Base-by-base conservation (phyloP, 306 rosid genomes). In the Rosa persica region DNA sequence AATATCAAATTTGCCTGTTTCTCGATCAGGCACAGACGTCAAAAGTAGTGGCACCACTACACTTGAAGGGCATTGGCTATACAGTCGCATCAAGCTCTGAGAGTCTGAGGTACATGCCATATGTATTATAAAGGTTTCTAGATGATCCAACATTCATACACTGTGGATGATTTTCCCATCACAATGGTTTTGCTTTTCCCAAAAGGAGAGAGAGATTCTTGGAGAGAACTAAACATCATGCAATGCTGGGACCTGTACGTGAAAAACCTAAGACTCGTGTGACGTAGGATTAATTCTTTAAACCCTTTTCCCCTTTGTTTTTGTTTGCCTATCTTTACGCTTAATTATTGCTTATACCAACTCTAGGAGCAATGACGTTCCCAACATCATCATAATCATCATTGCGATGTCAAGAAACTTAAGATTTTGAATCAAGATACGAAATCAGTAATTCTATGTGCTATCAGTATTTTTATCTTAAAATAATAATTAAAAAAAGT, bases 41-140 rank as follows among this genome's bases (percentile, higher is more conserved):
- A 78, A 78, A 55, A 69, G 67, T 6, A 43, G n/a, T 10, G 36
- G 44, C 34, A 34, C 64, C 43, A 71, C n/a, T 30, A n/a, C 12
- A 60, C 43, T 43, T 40, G 12, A 7, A 58, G 51, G 16, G 38
- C 5, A 57, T 42, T 58, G 57, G 64, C 58, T 46, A 6, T 57
- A 8, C 62, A 12, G 38, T 70, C 51, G 64, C 76, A 47, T 79
- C 76, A 70, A 70, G 34, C 76, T 70, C 15, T 27, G n/a, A 68
- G 23, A 22, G 70, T 70, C 15, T 27, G n/a, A 68, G 23, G 72
- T 8, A 25, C 74, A 57, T 6, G 60, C 16, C 60, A n/a, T 3
- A 22, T 8, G 62, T n/a, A n/a, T 8, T 17, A 13, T 44, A 73
- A 43, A 79, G 74, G 74, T 78, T 78, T 79, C 74, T 79, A 68